Percentiles rank a stretch among this genome's conserved stretches.
phyloP scores from a whole-genome alignment of 257 asterid species.

The Ophiorrhiza pumila region DNA sequence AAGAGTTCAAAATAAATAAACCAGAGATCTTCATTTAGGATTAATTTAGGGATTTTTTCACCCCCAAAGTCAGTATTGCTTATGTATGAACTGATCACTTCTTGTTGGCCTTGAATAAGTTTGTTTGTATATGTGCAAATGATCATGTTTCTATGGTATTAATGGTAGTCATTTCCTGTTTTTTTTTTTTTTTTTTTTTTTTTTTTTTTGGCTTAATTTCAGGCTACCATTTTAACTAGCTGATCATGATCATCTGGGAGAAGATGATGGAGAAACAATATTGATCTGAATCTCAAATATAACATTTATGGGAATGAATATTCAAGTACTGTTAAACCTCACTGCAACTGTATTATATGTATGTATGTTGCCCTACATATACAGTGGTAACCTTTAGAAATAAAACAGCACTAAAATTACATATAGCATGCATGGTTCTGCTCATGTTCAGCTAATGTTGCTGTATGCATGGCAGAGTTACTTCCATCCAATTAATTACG shows the following conservation, averaged over 20 bases:
- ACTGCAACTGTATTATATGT: too few species aligned
- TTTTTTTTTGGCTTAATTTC: background rate
- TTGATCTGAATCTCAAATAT: background rate
- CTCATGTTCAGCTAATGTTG: background rate
- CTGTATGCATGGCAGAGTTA: too few species aligned
- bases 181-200: background rate
- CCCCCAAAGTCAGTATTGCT: too few species aligned
- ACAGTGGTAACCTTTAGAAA: background rate
- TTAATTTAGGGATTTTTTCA: too few species aligned
- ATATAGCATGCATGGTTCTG: background rate
- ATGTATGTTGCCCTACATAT: background rate
- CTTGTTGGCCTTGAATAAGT: background rate
- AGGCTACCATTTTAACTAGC: slow-evolving; percentile 29
- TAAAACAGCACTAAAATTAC: background rate
- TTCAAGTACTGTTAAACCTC: background rate
- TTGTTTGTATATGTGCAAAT: background rate
- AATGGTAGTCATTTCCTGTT: background rate
- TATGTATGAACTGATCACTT: too few species aligned
- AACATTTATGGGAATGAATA: background rate
- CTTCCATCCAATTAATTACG: background rate
- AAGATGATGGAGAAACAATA: background rate
- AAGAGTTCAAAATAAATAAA: too few species aligned
- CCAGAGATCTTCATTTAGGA: too few species aligned
- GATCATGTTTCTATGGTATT: too few species aligned
- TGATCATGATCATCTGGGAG: slow-evolving; percentile 7